A percentile compares a stretch with the other conserved stretches of the same genome.
These are phyloP conservation scores for Microdochium bolleyi DNA, from an alignment of 2,329 filamentous ascomycete genomes.

Conservation along the genomic window DNA sequence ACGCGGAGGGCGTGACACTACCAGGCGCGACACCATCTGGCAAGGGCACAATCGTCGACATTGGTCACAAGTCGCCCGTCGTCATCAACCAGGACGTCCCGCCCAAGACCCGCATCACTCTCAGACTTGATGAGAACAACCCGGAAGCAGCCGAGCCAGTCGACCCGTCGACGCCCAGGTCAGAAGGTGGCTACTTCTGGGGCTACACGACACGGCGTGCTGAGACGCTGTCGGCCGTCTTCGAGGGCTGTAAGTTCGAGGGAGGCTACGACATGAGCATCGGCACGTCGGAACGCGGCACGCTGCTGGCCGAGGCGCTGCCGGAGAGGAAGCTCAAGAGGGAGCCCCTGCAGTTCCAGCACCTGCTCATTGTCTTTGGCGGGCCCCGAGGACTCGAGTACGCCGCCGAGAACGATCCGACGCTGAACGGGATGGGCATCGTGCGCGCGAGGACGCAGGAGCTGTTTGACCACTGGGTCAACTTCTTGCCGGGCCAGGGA, in stretches of 20 bases:
- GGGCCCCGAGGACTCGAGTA: conserved; percentile 74
- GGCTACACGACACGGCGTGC: conserved; percentile 67
- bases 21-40: conserved; percentile 31
- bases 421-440: conserved; percentile 53
- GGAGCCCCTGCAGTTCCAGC: conserved; percentile 44
- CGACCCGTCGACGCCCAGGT: conserved; percentile 59
- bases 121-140: conserved; percentile 50
- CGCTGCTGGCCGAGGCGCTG: conserved; percentile 38
- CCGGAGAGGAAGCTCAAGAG: conserved; percentile 27
- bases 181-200: conserved; percentile 79
- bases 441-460: conserved; percentile 56
- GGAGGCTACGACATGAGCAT: conserved; percentile 77
- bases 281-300: conserved; percentile 73
- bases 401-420: conserved; percentile 55
- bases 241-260: conserved; percentile 68
- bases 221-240: conserved; percentile 59
- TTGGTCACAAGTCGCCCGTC: conserved; percentile 47
- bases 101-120: conserved; percentile 63
- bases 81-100: conserved; percentile 55
- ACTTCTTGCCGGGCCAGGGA: conserved; percentile 72
- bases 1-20: conserved; percentile 68
- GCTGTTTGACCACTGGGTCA: conserved; percentile 78
- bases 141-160: conserved; percentile 49
- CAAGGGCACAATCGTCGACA: conserved; percentile 47
- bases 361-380: conserved; percentile 73